Conservation (phyloP, 2,329 filamentous ascomycete species). For the Arthrobotrys musiformis region DNA sequence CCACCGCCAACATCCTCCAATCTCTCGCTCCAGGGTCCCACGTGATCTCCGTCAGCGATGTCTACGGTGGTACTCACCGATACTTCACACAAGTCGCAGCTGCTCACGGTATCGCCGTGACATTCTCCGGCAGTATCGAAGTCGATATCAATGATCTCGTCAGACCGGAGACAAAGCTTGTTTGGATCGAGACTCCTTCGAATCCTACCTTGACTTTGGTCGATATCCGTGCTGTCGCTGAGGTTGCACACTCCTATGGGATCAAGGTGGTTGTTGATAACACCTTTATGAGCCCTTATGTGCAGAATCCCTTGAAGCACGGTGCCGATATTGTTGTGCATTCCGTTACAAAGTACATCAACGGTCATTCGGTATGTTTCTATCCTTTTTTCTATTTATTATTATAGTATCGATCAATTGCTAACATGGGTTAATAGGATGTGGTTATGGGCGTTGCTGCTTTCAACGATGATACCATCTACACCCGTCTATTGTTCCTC, state of each 20-base stretch:
- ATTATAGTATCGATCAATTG: slow-evolving; percentile 36
- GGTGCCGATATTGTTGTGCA: slow-evolving; percentile 97
- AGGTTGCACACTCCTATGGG: slow-evolving; percentile 84
- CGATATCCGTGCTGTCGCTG: slow-evolving; percentile 87
- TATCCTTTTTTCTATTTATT: background rate
- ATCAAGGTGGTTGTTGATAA: slow-evolving; percentile 99
- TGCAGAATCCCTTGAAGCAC: slow-evolving; percentile 94
- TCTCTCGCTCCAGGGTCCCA: slow-evolving; percentile 90
- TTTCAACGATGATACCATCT: slow-evolving; percentile 86
- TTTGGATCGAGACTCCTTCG: slow-evolving; percentile 96
- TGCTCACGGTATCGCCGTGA: slow-evolving; percentile 92
- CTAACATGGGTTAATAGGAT: slow-evolving; percentile 68
- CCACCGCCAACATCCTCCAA: slow-evolving; percentile 92
- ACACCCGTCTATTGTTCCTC: slow-evolving; percentile 82
- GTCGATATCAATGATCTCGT: slow-evolving; percentile 86
- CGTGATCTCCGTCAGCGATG: slow-evolving; percentile 94
- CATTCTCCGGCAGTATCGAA: slow-evolving; percentile 93
- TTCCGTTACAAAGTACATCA: slow-evolving; percentile 99
- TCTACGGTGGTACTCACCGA: slow-evolving; percentile 96
- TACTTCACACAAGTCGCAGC: slow-evolving; percentile 99
- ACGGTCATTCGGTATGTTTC: slow-evolving; percentile 76
- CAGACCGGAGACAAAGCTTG: slow-evolving; percentile 85
- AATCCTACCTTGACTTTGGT: slow-evolving; percentile 94
- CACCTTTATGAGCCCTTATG: slow-evolving; percentile 94
- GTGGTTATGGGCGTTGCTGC: slow-evolving; percentile 98